These are phyloP conservation scores for Reticulascus tulasneorum DNA, from an alignment of 2,329 filamentous ascomycete species.

Conservation along the genomic window DNA sequence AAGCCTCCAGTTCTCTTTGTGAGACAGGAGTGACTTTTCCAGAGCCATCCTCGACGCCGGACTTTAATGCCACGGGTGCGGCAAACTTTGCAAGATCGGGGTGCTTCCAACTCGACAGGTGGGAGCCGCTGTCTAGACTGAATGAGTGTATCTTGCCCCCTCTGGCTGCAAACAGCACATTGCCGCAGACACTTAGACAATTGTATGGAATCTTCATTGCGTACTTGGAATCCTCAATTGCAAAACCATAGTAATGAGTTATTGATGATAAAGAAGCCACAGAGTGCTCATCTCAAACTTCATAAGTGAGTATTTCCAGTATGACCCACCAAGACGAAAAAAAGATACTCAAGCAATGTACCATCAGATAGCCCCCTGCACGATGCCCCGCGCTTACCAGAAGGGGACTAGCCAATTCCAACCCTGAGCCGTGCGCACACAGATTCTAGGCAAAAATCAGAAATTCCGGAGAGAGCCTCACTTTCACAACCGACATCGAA, in stretches of 20 bases:
- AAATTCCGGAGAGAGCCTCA: not conserved
- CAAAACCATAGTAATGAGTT: not conserved
- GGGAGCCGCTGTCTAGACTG: conserved; percentile 50
- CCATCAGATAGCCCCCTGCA: conserved; percentile 8
- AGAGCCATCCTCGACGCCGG: conserved; percentile 21
- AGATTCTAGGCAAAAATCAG: conserved; percentile 11
- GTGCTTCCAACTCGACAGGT: conserved; percentile 60
- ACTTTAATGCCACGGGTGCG: conserved; percentile 17
- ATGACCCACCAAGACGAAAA: conserved; percentile 18
- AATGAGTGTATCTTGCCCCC: conserved; percentile 70
- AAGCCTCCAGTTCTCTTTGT: too few species aligned
- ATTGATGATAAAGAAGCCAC: not conserved
- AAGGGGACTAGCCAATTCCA: conserved; percentile 18
- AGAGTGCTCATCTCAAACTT: conserved; percentile 1
- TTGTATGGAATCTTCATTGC: conserved; percentile 61
- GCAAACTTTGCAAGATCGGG: conserved; percentile 33
- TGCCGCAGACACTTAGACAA: conserved; percentile 49
- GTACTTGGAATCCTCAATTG: not conserved
- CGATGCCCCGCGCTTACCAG: conserved; percentile 25
- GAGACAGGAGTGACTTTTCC: conserved; percentile 9
- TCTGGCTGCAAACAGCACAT: conserved; percentile 67
- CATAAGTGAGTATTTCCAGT: too few species aligned
- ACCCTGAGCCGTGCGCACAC: conserved; percentile 3
- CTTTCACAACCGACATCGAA: conserved; percentile 8
- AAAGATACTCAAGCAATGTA: conserved; percentile 33